phyloP scores from a whole-genome alignment of 2,329 filamentous ascomycete genomes.

The Fusarium xyrophilum region DNA sequence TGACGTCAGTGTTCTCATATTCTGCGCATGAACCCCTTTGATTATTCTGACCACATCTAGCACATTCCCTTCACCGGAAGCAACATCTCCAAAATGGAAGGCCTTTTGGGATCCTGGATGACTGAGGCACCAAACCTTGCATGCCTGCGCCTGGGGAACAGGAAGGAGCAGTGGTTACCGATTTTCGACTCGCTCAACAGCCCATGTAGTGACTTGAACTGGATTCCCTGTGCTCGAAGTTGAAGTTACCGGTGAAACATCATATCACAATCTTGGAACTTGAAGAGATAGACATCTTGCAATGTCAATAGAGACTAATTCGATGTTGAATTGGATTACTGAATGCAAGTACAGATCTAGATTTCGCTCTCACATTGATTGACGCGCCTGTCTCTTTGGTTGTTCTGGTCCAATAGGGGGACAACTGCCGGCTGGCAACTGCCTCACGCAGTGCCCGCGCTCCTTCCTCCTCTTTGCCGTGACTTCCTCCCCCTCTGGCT shows the following conservation, averaged over 20 bases:
- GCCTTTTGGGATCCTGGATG: background rate
- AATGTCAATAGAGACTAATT: background rate
- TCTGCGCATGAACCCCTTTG: background rate
- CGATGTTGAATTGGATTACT: background rate
- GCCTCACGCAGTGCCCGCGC: background rate
- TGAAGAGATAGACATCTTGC: background rate
- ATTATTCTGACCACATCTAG: background rate
- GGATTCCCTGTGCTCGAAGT: background rate
- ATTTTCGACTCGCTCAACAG: background rate
- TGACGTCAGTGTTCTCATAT: background rate
- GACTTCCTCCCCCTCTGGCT: slow-evolving; percentile 17
- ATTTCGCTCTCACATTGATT: background rate
- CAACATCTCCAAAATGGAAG: background rate
- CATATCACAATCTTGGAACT: background rate
- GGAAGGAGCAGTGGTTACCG: background rate
- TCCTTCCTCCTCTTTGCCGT: slow-evolving; percentile 18
- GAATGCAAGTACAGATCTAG: background rate
- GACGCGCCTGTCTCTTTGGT: background rate
- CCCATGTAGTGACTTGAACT: background rate
- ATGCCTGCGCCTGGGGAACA: background rate
- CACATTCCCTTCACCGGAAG: background rate
- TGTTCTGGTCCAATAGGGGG: background rate
- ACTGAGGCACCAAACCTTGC: background rate
- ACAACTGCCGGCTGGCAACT: background rate
- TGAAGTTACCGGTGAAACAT: background rate